Percentiles rank a stretch among this genome's conserved stretches.
These are phyloP conservation scores for Phytopythium aichiense DNA, from an alignment of 352 stramenopile species.

Conservation along the genomic window DNA sequence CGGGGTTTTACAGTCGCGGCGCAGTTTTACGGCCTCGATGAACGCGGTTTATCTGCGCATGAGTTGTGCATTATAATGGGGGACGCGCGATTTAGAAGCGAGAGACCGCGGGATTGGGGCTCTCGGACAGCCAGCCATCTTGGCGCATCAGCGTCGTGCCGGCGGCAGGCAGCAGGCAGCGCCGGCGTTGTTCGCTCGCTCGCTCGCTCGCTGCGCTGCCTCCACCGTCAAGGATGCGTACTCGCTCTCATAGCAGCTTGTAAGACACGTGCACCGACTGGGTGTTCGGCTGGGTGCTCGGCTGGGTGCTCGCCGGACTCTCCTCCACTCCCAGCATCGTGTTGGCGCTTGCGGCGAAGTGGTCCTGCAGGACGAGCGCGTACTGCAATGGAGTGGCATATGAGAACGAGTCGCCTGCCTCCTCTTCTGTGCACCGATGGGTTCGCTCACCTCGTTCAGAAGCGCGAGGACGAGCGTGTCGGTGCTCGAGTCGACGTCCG, in stretches of 20 bases:
- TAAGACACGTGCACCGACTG: conserved; percentile 1
- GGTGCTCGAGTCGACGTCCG: conserved; percentile 3
- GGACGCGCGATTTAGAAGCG: neutral
- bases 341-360: conserved; percentile 5
- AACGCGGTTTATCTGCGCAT: neutral
- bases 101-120: neutral
- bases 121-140: neutral
- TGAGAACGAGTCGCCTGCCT: neutral
- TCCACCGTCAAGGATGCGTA: neutral
- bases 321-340: conserved; percentile 1
- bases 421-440: neutral
- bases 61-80: neutral
- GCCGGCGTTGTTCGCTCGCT: neutral
- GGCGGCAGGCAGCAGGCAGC: too few species aligned
- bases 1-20: neutral
- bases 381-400: neutral
- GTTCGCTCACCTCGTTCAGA: conserved; percentile 3
- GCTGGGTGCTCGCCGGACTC: neutral
- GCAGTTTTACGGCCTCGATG: neutral
- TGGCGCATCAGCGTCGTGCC: neutral
- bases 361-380: conserved; percentile 1
- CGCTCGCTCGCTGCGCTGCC: too few species aligned
- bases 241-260: conserved; percentile 3
- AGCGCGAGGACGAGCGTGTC: conserved; percentile 2
- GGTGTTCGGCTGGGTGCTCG: neutral